Conservation (phyloP, 2,329 filamentous ascomycete species). For the Metarhizium album region DNA sequence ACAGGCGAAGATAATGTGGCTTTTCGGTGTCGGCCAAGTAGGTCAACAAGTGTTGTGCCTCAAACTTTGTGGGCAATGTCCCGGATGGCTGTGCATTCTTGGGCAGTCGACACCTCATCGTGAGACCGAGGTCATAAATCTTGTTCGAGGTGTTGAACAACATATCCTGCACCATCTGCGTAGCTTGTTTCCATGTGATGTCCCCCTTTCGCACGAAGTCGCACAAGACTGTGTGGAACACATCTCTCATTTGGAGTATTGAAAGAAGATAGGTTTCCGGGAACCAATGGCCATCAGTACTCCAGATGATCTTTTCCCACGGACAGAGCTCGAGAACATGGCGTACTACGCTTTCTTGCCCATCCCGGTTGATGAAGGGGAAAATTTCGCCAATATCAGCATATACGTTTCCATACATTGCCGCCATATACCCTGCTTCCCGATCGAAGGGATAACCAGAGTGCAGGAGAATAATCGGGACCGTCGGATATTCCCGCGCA, state of each 20-base stretch:
- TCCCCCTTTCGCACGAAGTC: slow-evolving; percentile 57
- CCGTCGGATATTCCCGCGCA: slow-evolving; percentile 55
- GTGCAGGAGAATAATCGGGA: slow-evolving; percentile 70
- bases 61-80: not conserved
- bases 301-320: slow-evolving; percentile 66
- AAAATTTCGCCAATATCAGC: slow-evolving; percentile 78
- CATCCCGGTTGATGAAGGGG: slow-evolving; percentile 64
- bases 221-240: slow-evolving; percentile 54
- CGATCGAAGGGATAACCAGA: slow-evolving; percentile 72
- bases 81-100: not conserved
- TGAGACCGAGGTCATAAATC: slow-evolving; percentile 50
- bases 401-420: slow-evolving; percentile 69
- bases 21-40: not conserved
- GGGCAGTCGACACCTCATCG: not conserved
- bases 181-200: slow-evolving; percentile 50
- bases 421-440: slow-evolving; percentile 68
- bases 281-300: slow-evolving; percentile 69
- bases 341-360: slow-evolving; percentile 59
- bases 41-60: not conserved
- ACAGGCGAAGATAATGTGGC: slow-evolving; percentile 52
- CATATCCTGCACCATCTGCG: slow-evolving; percentile 53
- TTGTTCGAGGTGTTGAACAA: slow-evolving; percentile 68
- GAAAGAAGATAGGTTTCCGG: slow-evolving; percentile 70
- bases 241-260: slow-evolving; percentile 60
- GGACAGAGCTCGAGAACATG: slow-evolving; percentile 68